phyloP scores from a whole-genome alignment of 306 rosid genomes.

The Corylus avellana region DNA sequence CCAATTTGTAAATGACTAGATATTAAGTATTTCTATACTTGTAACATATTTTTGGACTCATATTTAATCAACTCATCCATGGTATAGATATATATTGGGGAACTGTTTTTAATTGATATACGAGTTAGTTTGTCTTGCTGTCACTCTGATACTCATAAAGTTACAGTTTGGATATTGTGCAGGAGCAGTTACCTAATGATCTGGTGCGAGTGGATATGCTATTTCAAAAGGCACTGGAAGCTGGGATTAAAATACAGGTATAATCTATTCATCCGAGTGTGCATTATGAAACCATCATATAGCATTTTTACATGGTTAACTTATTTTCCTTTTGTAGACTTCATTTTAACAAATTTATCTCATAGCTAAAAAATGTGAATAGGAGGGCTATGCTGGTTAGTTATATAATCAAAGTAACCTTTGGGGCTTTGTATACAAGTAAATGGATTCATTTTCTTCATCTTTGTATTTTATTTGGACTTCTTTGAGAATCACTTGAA shows the following conservation, averaged over 20 bases:
- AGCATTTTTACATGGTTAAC: background rate
- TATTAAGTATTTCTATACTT: background rate
- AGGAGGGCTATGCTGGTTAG: background rate
- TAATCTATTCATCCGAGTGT: slow-evolving; percentile 25
- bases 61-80: background rate
- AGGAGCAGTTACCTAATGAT: slow-evolving; percentile 93
- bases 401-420: background rate
- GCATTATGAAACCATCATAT: slow-evolving; percentile 8
- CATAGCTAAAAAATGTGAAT: background rate
- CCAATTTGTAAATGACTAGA: background rate
- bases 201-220: slow-evolving; percentile 71
- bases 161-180: slow-evolving; percentile 34
- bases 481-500: slow-evolving; percentile 2
- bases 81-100: background rate
- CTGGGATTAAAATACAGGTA: slow-evolving; percentile 86
- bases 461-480: background rate
- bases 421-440: slow-evolving; percentile 2
- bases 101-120: background rate
- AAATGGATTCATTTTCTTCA: background rate
- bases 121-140: slow-evolving; percentile 19
- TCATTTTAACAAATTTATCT: background rate
- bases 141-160: slow-evolving; percentile 7
- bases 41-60: background rate
- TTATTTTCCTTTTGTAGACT: background rate
- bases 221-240: slow-evolving; percentile 70